Percentiles rank a stretch among this genome's conserved stretches.
Evolutionary conservation across 805 yeast genomes (phyloP).

Genomic region (Candida michaelii): DNA sequence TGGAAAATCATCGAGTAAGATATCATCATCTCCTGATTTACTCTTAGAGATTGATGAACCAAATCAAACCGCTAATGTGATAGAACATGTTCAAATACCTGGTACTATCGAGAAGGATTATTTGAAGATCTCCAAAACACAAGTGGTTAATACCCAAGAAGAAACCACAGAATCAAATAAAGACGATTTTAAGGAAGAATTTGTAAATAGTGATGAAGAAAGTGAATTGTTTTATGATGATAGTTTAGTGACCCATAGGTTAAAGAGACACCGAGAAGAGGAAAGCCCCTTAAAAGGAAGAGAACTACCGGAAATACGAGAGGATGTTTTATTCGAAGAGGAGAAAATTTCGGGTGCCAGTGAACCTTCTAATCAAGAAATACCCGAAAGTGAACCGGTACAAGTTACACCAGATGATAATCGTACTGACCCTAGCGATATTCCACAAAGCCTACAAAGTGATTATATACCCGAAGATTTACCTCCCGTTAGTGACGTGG

Average conservation of each 20-base stretch:
- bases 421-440: too few relatives aligned
- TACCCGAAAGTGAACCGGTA: background rate
- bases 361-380: background rate
- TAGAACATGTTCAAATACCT: slow-evolving; percentile 20
- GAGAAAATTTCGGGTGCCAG: background rate
- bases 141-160: slow-evolving; percentile 33
- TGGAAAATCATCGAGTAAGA: background rate
- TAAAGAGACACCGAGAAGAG: slow-evolving; percentile 11
- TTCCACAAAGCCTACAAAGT: background rate
- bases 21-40: slow-evolving; percentile 1
- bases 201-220: slow-evolving; percentile 16
- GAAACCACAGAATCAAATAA: slow-evolving; percentile 5
- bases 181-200: slow-evolving; percentile 9
- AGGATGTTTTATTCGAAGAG: background rate
- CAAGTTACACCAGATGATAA: too few relatives aligned
- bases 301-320: slow-evolving; percentile 1
- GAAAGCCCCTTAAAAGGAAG: slow-evolving; percentile 4
- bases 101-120: slow-evolving; percentile 18
- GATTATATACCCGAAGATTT: background rate
- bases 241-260: slow-evolving; percentile 25
- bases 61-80: background rate
- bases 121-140: slow-evolving; percentile 23
- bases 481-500: too few relatives aligned
- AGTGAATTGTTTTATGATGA: slow-evolving; percentile 23
- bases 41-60: slow-evolving; percentile 2